phyloP scores from a whole-genome alignment of 345 rosid genomes.

The Rhodomyrtus tomentosa region DNA sequence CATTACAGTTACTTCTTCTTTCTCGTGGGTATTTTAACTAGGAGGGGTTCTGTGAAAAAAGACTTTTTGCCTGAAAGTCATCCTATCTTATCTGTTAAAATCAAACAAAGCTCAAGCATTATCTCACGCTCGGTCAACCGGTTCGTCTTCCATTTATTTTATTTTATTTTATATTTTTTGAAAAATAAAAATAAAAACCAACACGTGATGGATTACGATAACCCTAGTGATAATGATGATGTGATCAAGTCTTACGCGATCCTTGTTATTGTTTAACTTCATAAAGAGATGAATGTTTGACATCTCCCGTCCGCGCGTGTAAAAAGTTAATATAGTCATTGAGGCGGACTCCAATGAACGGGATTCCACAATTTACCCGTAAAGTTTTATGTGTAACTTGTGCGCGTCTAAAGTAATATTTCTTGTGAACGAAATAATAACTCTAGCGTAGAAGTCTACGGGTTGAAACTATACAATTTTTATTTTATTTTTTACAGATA shows the following conservation, averaged over 20 bases:
- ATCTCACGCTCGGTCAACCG: background rate
- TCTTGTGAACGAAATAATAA: background rate
- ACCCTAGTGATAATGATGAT: background rate
- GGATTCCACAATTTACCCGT: background rate
- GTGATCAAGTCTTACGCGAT: background rate
- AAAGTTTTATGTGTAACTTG: too few species aligned
- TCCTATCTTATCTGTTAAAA: background rate
- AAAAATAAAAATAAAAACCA: too few species aligned
- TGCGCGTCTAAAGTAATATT: background rate
- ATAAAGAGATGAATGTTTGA: background rate
- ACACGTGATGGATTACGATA: background rate
- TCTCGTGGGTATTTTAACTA: background rate
- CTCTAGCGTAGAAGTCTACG: background rate
- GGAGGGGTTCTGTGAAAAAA: background rate
- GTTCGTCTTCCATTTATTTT: background rate
- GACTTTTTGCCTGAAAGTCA: background rate
- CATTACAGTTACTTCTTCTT: background rate
- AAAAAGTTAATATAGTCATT: background rate
- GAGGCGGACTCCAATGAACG: too few species aligned
- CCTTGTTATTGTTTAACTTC: background rate
- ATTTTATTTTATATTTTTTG: too few species aligned
- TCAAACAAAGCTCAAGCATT: background rate
- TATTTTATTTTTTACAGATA: too few species aligned
- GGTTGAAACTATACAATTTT: background rate
- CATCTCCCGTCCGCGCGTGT: background rate